Percentiles rank a stretch among this genome's conserved stretches.
These are phyloP conservation scores for Aristolochia californica DNA, from an alignment of 164 flowering plant genomes.

Conservation along the genomic window DNA sequence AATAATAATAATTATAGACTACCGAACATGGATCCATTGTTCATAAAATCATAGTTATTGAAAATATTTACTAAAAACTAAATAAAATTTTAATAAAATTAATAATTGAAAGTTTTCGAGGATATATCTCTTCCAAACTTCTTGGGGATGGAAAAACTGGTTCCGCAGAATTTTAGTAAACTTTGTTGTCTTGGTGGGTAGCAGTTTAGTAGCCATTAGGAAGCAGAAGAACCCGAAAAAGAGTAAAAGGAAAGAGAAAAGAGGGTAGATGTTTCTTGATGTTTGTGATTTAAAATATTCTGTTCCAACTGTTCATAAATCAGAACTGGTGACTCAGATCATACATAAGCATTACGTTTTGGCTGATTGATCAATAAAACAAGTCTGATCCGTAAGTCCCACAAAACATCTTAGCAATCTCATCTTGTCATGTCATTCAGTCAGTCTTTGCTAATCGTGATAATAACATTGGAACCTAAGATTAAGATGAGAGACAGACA, in stretches of 20 bases:
- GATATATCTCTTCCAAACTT: too few species aligned
- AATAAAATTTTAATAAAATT: too few species aligned
- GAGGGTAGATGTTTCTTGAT: background rate
- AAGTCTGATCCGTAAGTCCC: background rate
- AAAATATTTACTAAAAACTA: too few species aligned
- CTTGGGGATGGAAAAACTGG: too few species aligned
- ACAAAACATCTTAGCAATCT: background rate
- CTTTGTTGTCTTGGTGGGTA: too few species aligned
- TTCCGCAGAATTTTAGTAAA: background rate
- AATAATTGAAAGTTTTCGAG: too few species aligned
- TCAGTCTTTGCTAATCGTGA: background rate
- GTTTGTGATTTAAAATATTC: background rate
- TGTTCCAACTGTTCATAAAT: background rate
- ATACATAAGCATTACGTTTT: conserved; percentile 12
- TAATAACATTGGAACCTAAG: background rate
- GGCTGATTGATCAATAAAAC: background rate
- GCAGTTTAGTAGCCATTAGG: too few species aligned
- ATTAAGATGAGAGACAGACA: background rate
- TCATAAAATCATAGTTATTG: too few species aligned
- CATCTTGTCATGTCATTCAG: background rate
- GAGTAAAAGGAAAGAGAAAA: too few species aligned
- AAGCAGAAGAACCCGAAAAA: too few species aligned
- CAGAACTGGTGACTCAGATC: conserved; percentile 1
- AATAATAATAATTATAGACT: too few species aligned
- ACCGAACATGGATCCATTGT: too few species aligned